phyloP scores from a whole-genome alignment of 495 filamentous ascomycete species.

The Penicillium malachiteum region DNA sequence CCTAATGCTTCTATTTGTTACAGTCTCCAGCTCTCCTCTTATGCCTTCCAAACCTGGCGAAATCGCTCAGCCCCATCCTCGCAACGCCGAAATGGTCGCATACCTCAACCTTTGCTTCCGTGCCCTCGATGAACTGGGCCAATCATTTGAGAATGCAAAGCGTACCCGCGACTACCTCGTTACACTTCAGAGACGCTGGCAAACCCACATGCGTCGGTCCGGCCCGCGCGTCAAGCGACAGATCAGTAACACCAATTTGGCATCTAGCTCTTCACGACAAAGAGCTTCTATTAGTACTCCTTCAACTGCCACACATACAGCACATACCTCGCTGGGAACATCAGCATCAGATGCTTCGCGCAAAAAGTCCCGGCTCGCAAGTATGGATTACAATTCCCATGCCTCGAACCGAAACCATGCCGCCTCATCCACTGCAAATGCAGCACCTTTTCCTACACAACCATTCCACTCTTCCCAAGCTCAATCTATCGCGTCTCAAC shows the following conservation, averaged over 20 bases:
- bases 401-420: too few species aligned
- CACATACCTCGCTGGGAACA: neutral
- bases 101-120: conserved; percentile 50
- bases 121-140: conserved; percentile 45
- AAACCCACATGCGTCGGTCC: conserved; percentile 45
- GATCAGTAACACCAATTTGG: conserved; percentile 26
- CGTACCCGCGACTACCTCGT: conserved; percentile 46
- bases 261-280: conserved; percentile 4
- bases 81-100: conserved; percentile 43
- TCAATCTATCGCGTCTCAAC: conserved; percentile 4
- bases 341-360: conserved; percentile 17
- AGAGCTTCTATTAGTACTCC: neutral
- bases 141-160: conserved; percentile 49
- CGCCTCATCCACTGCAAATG: neutral
- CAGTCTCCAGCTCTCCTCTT: conserved; percentile 37
- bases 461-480: conserved; percentile 3
- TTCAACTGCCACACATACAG: neutral
- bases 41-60: conserved; percentile 25
- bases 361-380: conserved; percentile 31
- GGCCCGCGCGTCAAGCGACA: conserved; percentile 37
- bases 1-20: conserved; percentile 48
- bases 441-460: neutral
- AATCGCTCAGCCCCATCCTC: conserved; percentile 18
- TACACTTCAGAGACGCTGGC: conserved; percentile 47
- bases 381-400: too few species aligned